Percentiles rank a stretch among this genome's conserved stretches.
These are phyloP conservation scores for Podaxis carcinomalis DNA, from an alignment of 768 basidiomycete genomes.

Conservation along the genomic window DNA sequence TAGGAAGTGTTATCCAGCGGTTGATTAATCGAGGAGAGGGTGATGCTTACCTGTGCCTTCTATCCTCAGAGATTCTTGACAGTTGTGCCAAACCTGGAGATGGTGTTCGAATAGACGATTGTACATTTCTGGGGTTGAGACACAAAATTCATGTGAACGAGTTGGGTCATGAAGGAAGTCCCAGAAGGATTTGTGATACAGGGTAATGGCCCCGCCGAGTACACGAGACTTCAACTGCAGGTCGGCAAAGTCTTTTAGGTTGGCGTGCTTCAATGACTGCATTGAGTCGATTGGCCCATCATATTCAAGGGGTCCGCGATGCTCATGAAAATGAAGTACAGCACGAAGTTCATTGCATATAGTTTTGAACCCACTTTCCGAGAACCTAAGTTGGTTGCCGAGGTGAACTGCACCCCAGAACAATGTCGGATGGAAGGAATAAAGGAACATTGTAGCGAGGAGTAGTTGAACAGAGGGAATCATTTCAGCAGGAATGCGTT, in stretches of 20 bases:
- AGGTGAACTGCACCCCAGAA: background rate
- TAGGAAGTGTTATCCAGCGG: background rate
- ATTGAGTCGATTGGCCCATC: background rate
- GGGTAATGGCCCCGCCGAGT: background rate
- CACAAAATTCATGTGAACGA: background rate
- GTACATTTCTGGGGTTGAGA: background rate
- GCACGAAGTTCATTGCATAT: background rate
- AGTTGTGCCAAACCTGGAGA: background rate
- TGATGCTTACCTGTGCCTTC: background rate
- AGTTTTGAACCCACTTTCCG: background rate
- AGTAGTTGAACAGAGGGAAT: background rate
- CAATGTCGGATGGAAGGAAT: background rate
- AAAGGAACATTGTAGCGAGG: background rate
- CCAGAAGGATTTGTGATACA: constrained; percentile 4
- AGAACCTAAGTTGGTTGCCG: background rate
- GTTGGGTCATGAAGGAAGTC: constrained; percentile 3
- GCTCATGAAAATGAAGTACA: background rate
- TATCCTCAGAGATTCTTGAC: background rate
- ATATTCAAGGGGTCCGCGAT: background rate
- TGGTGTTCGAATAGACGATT: background rate
- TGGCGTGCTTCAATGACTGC: background rate
- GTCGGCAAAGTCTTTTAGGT: background rate
- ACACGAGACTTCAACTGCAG: background rate
- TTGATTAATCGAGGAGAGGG: background rate
- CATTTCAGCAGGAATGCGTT: background rate